These are phyloP conservation scores for Ascochyta lentis DNA, from an alignment of 2,329 filamentous ascomycete species.

Conservation along the genomic window DNA sequence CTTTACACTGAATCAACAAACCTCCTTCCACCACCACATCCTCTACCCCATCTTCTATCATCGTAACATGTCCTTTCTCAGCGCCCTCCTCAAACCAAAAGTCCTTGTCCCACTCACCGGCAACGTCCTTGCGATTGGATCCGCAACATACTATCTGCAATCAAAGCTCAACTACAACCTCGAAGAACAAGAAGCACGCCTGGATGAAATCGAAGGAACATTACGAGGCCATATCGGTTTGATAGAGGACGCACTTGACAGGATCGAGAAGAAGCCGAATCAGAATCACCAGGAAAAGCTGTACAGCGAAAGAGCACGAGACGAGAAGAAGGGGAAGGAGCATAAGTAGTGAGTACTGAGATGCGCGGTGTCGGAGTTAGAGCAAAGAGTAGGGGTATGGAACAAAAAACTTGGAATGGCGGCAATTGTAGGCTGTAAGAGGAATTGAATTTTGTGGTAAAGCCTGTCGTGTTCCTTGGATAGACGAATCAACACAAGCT, in stretches of 20 bases:
- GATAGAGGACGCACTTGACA: slow-evolving; percentile 55
- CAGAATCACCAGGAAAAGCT: slow-evolving; percentile 47
- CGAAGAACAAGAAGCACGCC: slow-evolving; percentile 57
- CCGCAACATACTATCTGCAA: slow-evolving; percentile 34
- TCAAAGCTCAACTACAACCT: slow-evolving; percentile 52
- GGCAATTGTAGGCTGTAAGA: too few relatives aligned
- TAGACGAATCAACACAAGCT: too few relatives aligned
- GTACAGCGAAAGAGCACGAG: slow-evolving; percentile 31
- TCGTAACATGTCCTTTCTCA: slow-evolving; percentile 18
- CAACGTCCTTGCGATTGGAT: slow-evolving; percentile 29
- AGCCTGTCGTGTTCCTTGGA: too few relatives aligned
- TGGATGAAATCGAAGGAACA: slow-evolving; percentile 58
- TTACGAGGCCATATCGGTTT: slow-evolving; percentile 56
- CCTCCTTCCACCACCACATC: too few relatives aligned
- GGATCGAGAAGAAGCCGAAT: slow-evolving; percentile 52
- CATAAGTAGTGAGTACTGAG: background rate
- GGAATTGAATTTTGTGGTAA: too few relatives aligned
- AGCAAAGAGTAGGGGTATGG: too few relatives aligned
- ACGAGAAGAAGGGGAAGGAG: slow-evolving; percentile 22
- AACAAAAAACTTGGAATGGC: too few relatives aligned
- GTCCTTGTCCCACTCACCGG: slow-evolving; percentile 18
- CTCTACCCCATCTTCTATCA: background rate
- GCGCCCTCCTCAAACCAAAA: slow-evolving; percentile 6
- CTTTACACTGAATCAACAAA: too few relatives aligned
- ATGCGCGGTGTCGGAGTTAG: too few relatives aligned